A percentile compares a stretch with the other conserved stretches of the same genome.
These are phyloP conservation scores for Trichocomaceae sp. DNA, from an alignment of 2,329 filamentous ascomycete species.

Conservation along the genomic window DNA sequence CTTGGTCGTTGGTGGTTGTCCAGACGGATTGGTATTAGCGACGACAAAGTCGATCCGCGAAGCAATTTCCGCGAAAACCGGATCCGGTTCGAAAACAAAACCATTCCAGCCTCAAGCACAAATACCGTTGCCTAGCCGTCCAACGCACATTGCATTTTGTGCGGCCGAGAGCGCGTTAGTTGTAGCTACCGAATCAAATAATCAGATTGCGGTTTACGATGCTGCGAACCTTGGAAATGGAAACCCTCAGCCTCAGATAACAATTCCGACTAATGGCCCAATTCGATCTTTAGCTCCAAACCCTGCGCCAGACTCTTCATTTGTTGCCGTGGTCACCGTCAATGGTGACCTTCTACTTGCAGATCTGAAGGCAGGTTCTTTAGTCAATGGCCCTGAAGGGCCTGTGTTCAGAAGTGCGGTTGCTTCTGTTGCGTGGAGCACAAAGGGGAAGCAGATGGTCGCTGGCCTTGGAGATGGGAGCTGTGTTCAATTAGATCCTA, in stretches of 20 bases:
- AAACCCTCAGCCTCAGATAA: constrained; percentile 61
- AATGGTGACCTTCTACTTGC: constrained; percentile 78
- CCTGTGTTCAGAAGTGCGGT: constrained; percentile 65
- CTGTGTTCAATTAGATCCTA: constrained; percentile 73
- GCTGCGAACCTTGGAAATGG: constrained; percentile 61
- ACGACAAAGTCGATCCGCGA: constrained; percentile 71
- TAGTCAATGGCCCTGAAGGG: constrained; percentile 55
- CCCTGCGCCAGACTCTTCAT: constrained; percentile 58
- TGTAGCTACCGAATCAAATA: constrained; percentile 71
- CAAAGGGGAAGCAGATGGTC: constrained; percentile 83
- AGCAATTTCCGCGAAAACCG: constrained; percentile 58
- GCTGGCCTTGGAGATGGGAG: constrained; percentile 77
- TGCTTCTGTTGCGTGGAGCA: constrained; percentile 84
- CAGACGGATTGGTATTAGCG: constrained; percentile 68
- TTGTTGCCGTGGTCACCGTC: constrained; percentile 73
- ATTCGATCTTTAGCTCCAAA: constrained; percentile 74
- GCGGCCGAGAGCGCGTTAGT: constrained; percentile 81
- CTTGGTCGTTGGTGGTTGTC: constrained; percentile 79
- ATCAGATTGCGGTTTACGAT: constrained; percentile 78
- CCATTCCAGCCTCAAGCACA: constrained; percentile 66
- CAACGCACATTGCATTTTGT: constrained; percentile 86
- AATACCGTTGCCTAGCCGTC: constrained; percentile 64
- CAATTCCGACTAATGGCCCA: constrained; percentile 69
- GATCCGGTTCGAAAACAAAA: constrained; percentile 57
- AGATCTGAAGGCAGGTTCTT: constrained; percentile 62